A percentile compares a stretch with the other conserved stretches of the same genome.
These are phyloP conservation scores for Coniochaeta sp. DNA, from an alignment of 2,329 filamentous ascomycete species.

Conservation along the genomic window DNA sequence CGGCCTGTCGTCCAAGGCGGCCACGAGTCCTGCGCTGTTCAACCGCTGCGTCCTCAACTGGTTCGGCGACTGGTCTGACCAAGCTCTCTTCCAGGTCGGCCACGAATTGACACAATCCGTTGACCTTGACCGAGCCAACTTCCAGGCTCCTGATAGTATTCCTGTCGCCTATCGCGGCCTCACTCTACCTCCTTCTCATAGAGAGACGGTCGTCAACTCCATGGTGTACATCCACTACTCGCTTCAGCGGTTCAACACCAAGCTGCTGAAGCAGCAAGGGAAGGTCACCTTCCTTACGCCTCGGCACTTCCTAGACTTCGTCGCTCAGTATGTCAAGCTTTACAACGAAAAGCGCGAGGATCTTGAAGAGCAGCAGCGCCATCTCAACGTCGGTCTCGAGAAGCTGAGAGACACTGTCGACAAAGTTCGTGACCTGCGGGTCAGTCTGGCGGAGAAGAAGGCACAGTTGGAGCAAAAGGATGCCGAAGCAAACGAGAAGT, in stretches of 20 bases:
- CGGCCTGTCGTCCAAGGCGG: constrained; percentile 89
- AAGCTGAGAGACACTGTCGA: constrained; percentile 95
- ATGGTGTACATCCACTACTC: constrained; percentile 99
- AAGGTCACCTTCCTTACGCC: constrained; percentile 90
- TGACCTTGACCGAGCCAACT: constrained; percentile 84
- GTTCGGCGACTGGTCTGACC: constrained; percentile 99
- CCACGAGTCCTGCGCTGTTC: constrained; percentile 95
- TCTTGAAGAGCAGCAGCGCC: constrained; percentile 94
- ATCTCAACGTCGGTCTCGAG: constrained; percentile 96
- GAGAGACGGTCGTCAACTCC: constrained; percentile 88
- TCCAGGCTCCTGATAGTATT: constrained; percentile 80
- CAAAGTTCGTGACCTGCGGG: constrained; percentile 88
- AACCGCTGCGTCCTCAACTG: constrained; percentile 99
- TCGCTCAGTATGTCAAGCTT: constrained; percentile 92
- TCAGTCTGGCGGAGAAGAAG: constrained; percentile 91
- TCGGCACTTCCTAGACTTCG: constrained; percentile 95
- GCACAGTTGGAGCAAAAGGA: constrained; percentile 89
- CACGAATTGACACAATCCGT: constrained; percentile 94
- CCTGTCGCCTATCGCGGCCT: constrained; percentile 88
- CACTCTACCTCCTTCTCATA: constrained; percentile 76
- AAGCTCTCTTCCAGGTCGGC: constrained; percentile 95
- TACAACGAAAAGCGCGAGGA: constrained; percentile 99
- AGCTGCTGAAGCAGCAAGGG: constrained; percentile 85
- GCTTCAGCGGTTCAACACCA: constrained; percentile 79
- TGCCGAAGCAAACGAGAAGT: constrained; percentile 90